These are phyloP conservation scores for Fusarium compactum DNA, from an alignment of 2,329 filamentous ascomycete genomes.

Conservation along the genomic window DNA sequence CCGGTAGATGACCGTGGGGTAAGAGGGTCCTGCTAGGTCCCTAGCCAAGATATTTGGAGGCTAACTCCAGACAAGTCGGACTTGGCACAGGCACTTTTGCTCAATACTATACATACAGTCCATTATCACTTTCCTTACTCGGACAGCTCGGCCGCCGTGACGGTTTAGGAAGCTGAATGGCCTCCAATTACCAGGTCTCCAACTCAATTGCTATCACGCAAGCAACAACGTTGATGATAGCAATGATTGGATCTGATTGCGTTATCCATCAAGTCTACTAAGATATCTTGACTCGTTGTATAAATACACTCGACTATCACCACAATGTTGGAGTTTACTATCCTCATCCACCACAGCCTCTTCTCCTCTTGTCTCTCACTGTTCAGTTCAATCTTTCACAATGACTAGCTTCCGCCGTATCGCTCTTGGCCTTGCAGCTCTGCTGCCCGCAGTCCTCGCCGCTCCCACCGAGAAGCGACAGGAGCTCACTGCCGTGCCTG, in stretches of 20 bases:
- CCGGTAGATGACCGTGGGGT: conserved; percentile 4
- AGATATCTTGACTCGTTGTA: conserved; percentile 8
- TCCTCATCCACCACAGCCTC: conserved; percentile 29
- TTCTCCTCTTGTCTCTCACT: conserved; percentile 12
- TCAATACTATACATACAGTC: conserved; percentile 15
- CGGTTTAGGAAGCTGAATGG: conserved; percentile 43
- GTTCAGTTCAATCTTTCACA: conserved; percentile 11
- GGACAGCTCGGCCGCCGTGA: conserved; percentile 36
- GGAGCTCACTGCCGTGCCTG: conserved; percentile 26
- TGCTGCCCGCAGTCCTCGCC: conserved; percentile 51
- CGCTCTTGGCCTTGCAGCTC: conserved; percentile 49
- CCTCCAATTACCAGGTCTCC: neutral
- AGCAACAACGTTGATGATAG: conserved; percentile 31
- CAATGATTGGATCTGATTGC: conserved; percentile 12
- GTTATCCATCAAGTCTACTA: neutral
- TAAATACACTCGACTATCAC: conserved; percentile 31
- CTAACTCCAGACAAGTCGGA: conserved; percentile 18
- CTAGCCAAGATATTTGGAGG: conserved; percentile 21
- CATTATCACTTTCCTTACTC: conserved; percentile 43
- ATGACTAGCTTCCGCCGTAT: conserved; percentile 50
- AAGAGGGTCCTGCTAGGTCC: conserved; percentile 2
- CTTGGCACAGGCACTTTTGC: conserved; percentile 37
- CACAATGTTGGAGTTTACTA: conserved; percentile 4
- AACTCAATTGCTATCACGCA: conserved; percentile 31
- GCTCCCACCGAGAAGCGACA: conserved; percentile 39